Base-by-base conservation (phyloP, 768 basidiomycete species). In the Porphyrellus cyaneotinctus region DNA sequence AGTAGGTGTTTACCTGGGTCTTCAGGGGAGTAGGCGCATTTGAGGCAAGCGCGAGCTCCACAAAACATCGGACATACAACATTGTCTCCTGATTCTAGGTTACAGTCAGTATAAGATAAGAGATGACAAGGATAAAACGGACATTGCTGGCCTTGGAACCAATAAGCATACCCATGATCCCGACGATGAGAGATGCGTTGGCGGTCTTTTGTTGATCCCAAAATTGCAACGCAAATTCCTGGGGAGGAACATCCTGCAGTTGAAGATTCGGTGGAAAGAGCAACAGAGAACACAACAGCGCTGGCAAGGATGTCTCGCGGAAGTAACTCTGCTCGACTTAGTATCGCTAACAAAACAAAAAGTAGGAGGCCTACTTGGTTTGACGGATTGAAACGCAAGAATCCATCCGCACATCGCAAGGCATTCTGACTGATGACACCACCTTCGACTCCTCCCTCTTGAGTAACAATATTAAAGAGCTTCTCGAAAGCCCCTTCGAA, bases 401-500 rank as follows among this genome's bases (percentile, higher is more conserved):
- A 73, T n/a, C 81, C 81, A 56, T 93, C 93, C 15, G 93, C 82
- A 58, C 90, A 93, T 17, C 80, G 77, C 51, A 99, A 72, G n/a
- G 91, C 90, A 58, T 93, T 87, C 58, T 89, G 85, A 0, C 90
- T 83, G 38, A 90, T 86, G 49, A 87, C 78, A 11, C 93, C 93
- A 15, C 95, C 94, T 60, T 97, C 95, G 22, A 94, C 77, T 0
- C 97, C 97, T 20, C 93, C 91, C 69, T 97, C 95, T 56, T 82
- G 79, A 10, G 81, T 78, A 55, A 98, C 81, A 43, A 90, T 93
- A 50, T 85, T 85, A 72, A 98, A 93, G 28, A 99, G 78, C 65
- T 88, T 91, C 74, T 99, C 97, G 63, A 99, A 98, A 2, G 90
- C 91, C 18, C 97, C 94, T 60, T 94, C 93, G 61, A 99, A 99